phyloP scores from a whole-genome alignment of 176 grass and related monocot genomes.

The Lolium perenne region DNA sequence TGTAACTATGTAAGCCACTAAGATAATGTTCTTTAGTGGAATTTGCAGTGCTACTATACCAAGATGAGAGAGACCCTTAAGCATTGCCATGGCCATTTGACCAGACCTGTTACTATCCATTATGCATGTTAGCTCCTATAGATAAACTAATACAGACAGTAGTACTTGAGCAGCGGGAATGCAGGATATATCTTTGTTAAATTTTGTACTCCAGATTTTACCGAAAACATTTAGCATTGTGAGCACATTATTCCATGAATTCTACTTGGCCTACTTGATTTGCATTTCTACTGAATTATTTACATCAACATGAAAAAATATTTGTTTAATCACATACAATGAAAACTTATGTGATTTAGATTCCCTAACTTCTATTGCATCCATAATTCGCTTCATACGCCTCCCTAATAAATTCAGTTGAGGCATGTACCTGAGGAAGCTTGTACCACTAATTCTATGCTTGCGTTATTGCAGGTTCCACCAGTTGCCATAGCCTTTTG shows the following conservation, averaged over 20 bases:
- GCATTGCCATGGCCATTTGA: constrained; percentile 30
- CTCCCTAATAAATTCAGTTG: not conserved
- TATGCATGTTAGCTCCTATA: constrained; percentile 25
- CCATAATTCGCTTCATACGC: not conserved
- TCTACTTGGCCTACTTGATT: not conserved
- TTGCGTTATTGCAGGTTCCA: constrained; percentile 71
- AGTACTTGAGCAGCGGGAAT: no score
- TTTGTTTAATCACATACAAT: not conserved
- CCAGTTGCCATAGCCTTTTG: constrained; percentile 48
- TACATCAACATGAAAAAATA: not conserved
- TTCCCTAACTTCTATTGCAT: not conserved
- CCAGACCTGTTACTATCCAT: not conserved
- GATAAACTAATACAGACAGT: not conserved
- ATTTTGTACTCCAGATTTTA: not conserved
- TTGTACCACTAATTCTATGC: constrained; percentile 29
- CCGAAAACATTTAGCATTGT: not conserved
- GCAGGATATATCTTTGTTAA: not conserved
- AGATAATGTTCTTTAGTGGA: constrained; percentile 35
- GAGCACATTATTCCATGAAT: not conserved
- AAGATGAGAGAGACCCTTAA: constrained; percentile 2
- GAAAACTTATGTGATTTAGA: not conserved
- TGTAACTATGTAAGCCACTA: not conserved
- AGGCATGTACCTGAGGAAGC: not conserved
- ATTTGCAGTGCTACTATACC: constrained; percentile 13
- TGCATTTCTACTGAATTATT: constrained; percentile 3